phyloP scores from a whole-genome alignment of 139 green algal genomes.

The Closterium sp. region DNA sequence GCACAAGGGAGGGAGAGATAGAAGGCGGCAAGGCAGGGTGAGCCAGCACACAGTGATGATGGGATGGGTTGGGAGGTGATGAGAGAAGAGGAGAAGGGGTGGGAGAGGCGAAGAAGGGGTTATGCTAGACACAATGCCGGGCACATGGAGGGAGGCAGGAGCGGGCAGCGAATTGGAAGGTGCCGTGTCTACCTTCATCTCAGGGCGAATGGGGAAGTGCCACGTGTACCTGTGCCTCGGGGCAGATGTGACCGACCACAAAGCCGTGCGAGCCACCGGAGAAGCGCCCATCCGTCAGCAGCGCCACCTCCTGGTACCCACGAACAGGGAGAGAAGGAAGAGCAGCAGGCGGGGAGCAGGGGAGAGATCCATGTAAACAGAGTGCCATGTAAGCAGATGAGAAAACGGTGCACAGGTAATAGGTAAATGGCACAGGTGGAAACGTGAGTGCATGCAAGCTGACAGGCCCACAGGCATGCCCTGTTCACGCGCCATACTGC shows the following conservation, averaged over 20 bases:
- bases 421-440: too few relatives aligned
- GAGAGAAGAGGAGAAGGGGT: too few relatives aligned
- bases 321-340: too few relatives aligned
- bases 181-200: slow-evolving; percentile 64
- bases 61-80: not conserved
- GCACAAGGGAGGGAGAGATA: too few relatives aligned
- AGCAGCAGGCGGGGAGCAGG: too few relatives aligned
- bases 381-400: too few relatives aligned
- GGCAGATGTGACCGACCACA: slow-evolving; percentile 93
- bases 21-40: not conserved
- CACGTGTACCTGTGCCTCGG: slow-evolving; percentile 73
- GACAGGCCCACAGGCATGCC: too few relatives aligned
- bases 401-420: too few relatives aligned
- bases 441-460: too few relatives aligned
- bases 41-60: slow-evolving; percentile 67
- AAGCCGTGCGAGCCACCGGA: slow-evolving; percentile 96
- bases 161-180: not conserved
- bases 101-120: not conserved
- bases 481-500: too few relatives aligned
- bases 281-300: slow-evolving; percentile 98
- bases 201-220: slow-evolving; percentile 57
- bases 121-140: too few relatives aligned
- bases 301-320: slow-evolving; percentile 80
- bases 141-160: not conserved
- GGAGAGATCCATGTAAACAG: too few relatives aligned